Evolutionary conservation across 148 eudicot genomes (phyloP).

Genomic region (Rhododendron williamsianum): DNA sequence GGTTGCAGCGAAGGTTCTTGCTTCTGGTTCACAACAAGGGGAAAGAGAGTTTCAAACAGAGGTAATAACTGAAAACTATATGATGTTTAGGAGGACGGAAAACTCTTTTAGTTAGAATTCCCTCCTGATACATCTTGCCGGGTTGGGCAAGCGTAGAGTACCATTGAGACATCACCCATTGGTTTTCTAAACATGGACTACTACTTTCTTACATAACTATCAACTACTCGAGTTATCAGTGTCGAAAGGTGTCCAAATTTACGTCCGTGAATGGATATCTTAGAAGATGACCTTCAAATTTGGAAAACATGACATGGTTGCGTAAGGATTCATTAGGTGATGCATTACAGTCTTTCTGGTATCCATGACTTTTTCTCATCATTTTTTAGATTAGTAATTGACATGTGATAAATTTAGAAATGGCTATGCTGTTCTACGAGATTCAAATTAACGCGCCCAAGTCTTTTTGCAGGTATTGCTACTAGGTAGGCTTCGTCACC

Average conservation of each 20-base stretch:
- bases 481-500: constrained; percentile 86
- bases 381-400: background rate
- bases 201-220: background rate
- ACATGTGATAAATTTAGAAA: background rate
- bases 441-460: background rate
- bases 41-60: constrained; percentile 96
- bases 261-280: background rate
- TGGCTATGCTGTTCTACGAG: background rate
- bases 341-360: background rate
- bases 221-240: background rate
- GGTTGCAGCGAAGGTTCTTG: constrained; percentile 89
- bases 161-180: background rate
- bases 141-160: background rate
- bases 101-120: background rate
- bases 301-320: background rate
- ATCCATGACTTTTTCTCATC: background rate
- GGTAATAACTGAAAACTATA: constrained; percentile 33
- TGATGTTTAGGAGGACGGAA: background rate
- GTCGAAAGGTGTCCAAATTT: background rate
- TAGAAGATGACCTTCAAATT: background rate
- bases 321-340: background rate
- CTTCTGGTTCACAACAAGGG: constrained; percentile 90
- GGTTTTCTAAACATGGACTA: background rate
- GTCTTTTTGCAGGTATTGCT: constrained; percentile 66
- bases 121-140: background rate